Conservation (phyloP, 2,329 filamentous ascomycete species). For the Pseudopithomyces maydicus region DNA sequence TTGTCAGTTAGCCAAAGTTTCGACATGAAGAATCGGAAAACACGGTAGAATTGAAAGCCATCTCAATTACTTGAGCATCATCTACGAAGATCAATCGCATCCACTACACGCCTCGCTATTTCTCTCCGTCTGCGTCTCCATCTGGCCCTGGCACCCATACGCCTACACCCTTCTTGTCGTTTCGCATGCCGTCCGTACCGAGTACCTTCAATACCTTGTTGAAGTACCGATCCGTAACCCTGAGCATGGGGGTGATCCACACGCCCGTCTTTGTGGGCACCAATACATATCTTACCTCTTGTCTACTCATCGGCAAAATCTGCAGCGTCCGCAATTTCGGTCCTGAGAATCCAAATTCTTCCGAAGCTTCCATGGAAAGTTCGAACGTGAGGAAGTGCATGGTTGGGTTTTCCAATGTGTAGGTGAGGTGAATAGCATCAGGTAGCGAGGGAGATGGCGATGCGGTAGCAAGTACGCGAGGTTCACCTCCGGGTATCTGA, state of each 20-base stretch:
- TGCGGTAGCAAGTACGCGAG: constrained; percentile 72
- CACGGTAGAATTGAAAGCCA: not conserved
- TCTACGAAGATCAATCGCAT: not conserved
- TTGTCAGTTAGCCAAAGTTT: too few relatives aligned
- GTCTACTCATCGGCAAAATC: constrained; percentile 79
- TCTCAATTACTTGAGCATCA: not conserved
- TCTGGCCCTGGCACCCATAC: constrained; percentile 43
- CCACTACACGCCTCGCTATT: not conserved
- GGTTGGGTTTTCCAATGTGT: constrained; percentile 90
- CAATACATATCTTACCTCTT: constrained; percentile 74
- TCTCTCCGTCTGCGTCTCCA: constrained; percentile 6
- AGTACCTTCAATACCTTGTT: constrained; percentile 85
- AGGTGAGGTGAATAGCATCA: constrained; percentile 52
- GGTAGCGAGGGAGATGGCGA: constrained; percentile 36
- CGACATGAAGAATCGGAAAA: too few relatives aligned
- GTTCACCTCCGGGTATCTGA: constrained; percentile 80
- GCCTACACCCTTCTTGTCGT: constrained; percentile 58
- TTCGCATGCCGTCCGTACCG: constrained; percentile 71
- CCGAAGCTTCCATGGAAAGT: constrained; percentile 86
- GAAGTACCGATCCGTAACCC: constrained; percentile 88
- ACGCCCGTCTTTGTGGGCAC: constrained; percentile 64
- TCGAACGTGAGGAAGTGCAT: constrained; percentile 95
- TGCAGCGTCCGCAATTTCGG: constrained; percentile 81
- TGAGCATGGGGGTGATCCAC: constrained; percentile 75
- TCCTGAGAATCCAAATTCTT: constrained; percentile 91